These are phyloP conservation scores for Plenodomus lindquistii DNA, from an alignment of 2,329 filamentous ascomycete genomes.

Conservation along the genomic window DNA sequence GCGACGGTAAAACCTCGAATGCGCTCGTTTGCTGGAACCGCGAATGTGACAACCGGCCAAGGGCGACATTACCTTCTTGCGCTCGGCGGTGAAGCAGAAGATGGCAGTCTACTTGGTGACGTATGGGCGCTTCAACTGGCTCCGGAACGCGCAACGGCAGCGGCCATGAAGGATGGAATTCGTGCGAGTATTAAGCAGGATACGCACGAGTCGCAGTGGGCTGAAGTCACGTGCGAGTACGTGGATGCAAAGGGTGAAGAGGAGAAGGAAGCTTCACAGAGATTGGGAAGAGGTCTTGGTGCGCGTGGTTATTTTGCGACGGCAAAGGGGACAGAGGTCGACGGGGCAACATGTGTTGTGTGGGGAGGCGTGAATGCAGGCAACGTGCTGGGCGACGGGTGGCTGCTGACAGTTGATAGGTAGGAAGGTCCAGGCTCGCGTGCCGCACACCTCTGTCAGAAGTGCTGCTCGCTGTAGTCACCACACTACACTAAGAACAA, in stretches of 20 bases:
- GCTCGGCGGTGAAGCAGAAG: conserved; percentile 50
- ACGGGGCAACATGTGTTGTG: conserved; percentile 53
- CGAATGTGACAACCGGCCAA: conserved; percentile 56
- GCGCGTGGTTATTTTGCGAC: conserved; percentile 46
- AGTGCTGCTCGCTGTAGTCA: no score
- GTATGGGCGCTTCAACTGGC: conserved; percentile 60
- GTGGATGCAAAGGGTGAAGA: conserved; percentile 50
- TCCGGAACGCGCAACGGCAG: conserved; percentile 51
- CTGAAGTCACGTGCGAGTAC: conserved; percentile 54
- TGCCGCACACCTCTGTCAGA: no score
- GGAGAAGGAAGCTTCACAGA: conserved; percentile 46
- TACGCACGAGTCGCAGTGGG: conserved; percentile 56
- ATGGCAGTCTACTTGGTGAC: conserved; percentile 44
- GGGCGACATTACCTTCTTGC: conserved; percentile 58
- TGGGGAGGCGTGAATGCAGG: conserved; percentile 59
- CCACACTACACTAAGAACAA: no score
- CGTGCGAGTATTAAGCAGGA: conserved; percentile 50
- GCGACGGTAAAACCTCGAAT: conserved; percentile 41
- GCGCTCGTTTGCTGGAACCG: conserved; percentile 50
- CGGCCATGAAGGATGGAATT: conserved; percentile 56
- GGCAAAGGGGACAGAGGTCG: conserved; percentile 49
- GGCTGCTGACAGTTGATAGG: conserved; percentile 48
- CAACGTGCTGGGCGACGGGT: conserved; percentile 46
- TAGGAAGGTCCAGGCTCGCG: no score
- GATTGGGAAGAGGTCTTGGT: conserved; percentile 47